phyloP scores from a whole-genome alignment of 441 rosid species.

The Populus trichocarpa region DNA sequence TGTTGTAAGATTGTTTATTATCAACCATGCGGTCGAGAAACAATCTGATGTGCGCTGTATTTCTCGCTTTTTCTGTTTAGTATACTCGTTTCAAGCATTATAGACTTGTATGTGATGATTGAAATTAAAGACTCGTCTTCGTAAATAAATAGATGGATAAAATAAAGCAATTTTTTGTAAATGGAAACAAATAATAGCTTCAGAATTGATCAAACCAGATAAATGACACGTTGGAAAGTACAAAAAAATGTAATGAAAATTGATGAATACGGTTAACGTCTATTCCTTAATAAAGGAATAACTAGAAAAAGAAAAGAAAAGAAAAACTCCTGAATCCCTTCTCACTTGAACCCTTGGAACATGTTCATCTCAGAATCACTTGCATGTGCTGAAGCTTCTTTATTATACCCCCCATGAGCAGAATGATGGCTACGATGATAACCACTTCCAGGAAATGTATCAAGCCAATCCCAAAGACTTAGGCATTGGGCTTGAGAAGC shows the following conservation, averaged over 20 bases:
- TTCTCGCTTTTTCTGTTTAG: neutral
- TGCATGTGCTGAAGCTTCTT: conserved; percentile 26
- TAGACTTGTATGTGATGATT: neutral
- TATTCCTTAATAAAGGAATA: conserved; percentile 5
- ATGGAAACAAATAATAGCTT: neutral
- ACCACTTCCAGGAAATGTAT: conserved; percentile 25
- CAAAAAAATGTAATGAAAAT: neutral
- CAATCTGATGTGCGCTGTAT: neutral
- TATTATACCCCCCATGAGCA: conserved; percentile 23
- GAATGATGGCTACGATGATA: conserved; percentile 25
- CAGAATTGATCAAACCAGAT: conserved; percentile 2
- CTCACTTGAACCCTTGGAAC: conserved; percentile 1
- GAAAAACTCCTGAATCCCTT: conserved; percentile 7
- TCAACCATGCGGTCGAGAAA: neutral
- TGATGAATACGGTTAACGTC: conserved; percentile 1
- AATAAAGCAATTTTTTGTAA: neutral
- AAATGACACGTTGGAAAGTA: neutral
- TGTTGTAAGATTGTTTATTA: neutral
- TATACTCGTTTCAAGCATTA: neutral
- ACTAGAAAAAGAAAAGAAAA: neutral
- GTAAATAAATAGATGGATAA: no score
- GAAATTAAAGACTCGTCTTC: neutral
- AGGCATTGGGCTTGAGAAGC: conserved; percentile 64
- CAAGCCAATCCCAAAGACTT: conserved; percentile 13
- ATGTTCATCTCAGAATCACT: conserved; percentile 6